phyloP scores from a whole-genome alignment of 176 grass and related monocot species.

The Avena eriantha region DNA sequence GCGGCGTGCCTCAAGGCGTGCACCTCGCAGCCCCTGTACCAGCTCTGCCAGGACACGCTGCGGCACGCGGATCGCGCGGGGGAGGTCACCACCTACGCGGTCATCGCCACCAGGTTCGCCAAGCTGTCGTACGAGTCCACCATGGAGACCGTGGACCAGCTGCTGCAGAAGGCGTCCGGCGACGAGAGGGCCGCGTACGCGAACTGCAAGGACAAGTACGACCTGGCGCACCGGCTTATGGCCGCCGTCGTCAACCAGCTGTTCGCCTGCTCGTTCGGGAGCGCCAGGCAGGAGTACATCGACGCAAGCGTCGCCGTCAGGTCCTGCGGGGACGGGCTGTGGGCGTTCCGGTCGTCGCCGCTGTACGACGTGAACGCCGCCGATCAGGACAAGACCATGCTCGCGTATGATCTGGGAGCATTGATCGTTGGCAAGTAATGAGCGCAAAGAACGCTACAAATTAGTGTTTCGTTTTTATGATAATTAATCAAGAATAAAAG shows the following conservation, averaged over 20 bases:
- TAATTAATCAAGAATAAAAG: not conserved
- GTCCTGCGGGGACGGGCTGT: not conserved
- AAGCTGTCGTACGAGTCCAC: conserved; percentile 16
- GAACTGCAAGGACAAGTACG: conserved; percentile 2
- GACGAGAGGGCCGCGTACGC: not conserved
- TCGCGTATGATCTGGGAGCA: not conserved
- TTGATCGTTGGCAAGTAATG: conserved; percentile 22
- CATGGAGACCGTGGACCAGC: not conserved
- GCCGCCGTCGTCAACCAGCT: not conserved
- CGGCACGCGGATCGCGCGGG: not conserved
- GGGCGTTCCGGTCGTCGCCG: not conserved
- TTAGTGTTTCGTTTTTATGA: not conserved
- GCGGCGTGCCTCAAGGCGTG: conserved; percentile 11
- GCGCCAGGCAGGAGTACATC: not conserved
- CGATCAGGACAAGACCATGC: not conserved
- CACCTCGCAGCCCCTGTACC: not conserved
- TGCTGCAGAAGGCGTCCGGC: not conserved
- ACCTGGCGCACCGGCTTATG: not conserved
- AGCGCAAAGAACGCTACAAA: not conserved
- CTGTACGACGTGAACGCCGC: not conserved
- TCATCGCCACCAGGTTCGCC: not conserved
- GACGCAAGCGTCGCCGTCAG: not conserved
- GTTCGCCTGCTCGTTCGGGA: not conserved
- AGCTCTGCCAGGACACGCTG: conserved; percentile 31
- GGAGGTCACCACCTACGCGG: conserved; percentile 14